Percentiles rank a stretch among this genome's conserved stretches.
Evolutionary conservation across 2,329 filamentous ascomycete species (phyloP).

Genomic region (Pestalotiopsis sp.): DNA sequence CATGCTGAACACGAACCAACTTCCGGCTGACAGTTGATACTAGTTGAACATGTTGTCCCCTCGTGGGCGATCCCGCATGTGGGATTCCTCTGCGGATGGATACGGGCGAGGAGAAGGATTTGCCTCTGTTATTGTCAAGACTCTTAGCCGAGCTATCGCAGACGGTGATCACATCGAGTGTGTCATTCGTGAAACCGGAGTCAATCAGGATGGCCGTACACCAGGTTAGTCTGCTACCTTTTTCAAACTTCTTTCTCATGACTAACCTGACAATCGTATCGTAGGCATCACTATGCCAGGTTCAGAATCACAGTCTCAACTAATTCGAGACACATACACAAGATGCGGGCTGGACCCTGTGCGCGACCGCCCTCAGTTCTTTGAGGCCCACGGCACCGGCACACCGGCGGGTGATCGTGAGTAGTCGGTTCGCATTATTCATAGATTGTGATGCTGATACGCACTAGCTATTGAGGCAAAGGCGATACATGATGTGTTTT

Average conservation of each 20-base stretch:
- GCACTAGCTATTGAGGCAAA: no score
- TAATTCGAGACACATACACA: constrained; percentile 36
- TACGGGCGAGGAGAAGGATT: constrained; percentile 55
- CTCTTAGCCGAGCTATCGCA: constrained; percentile 42
- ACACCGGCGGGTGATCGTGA: constrained; percentile 48
- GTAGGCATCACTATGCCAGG: constrained; percentile 29
- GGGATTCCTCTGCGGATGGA: constrained; percentile 46
- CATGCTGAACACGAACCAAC: no score
- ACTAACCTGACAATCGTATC: no score
- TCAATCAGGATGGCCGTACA: constrained; percentile 41
- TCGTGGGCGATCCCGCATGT: constrained; percentile 20
- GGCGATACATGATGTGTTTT: no score
- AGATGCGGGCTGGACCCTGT: constrained; percentile 11
- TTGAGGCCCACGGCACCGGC: constrained; percentile 17
- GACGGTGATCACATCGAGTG: constrained; percentile 46
- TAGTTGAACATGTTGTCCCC: neutral
- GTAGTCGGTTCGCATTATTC: no score
- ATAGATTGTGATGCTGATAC: no score
- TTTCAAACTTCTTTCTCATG: no score
- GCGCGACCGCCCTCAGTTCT: constrained; percentile 26
- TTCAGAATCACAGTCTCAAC: constrained; percentile 26
- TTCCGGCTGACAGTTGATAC: no score
- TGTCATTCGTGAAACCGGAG: constrained; percentile 35
- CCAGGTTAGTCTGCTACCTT: constrained; percentile 13
- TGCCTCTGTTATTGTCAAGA: constrained; percentile 47